These are phyloP conservation scores for Proliferodiscus dingleyae DNA, from an alignment of 2,329 filamentous ascomycete species.

Conservation along the genomic window DNA sequence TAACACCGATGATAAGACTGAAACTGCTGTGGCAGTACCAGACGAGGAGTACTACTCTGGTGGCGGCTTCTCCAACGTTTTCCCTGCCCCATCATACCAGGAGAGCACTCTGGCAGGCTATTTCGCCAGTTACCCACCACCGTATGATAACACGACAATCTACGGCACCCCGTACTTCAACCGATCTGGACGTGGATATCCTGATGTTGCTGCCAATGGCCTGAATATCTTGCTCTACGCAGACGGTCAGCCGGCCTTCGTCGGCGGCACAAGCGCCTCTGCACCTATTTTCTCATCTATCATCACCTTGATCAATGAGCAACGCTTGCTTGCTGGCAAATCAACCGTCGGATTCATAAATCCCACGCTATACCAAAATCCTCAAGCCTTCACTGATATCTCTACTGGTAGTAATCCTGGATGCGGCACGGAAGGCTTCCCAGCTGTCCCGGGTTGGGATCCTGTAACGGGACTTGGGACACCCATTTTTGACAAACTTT, in stretches of 20 bases:
- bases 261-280: slow-evolving; percentile 46
- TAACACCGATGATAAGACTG: slow-evolving; percentile 38
- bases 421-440: slow-evolving; percentile 32
- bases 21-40: slow-evolving; percentile 27
- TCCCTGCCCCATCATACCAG: slow-evolving; percentile 44
- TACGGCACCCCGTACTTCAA: slow-evolving; percentile 40
- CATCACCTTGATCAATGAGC: slow-evolving; percentile 40
- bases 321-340: slow-evolving; percentile 35
- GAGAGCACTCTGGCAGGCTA: slow-evolving; percentile 23
- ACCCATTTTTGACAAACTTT: slow-evolving; percentile 46
- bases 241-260: slow-evolving; percentile 37
- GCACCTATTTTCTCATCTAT: slow-evolving; percentile 37
- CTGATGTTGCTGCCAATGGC: slow-evolving; percentile 42
- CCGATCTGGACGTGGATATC: slow-evolving; percentile 42
- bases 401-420: slow-evolving; percentile 26
- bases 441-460: slow-evolving; percentile 28
- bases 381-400: slow-evolving; percentile 31
- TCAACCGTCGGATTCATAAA: slow-evolving; percentile 40
- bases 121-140: slow-evolving; percentile 19
- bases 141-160: slow-evolving; percentile 9
- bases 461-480: slow-evolving; percentile 39
- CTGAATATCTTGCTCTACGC: slow-evolving; percentile 40
- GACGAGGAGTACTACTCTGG: slow-evolving; percentile 51
- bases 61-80: slow-evolving; percentile 62
- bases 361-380: slow-evolving; percentile 30